Conservation (phyloP, 139 green algal species). For the Tetradesmus obliquus region DNA sequence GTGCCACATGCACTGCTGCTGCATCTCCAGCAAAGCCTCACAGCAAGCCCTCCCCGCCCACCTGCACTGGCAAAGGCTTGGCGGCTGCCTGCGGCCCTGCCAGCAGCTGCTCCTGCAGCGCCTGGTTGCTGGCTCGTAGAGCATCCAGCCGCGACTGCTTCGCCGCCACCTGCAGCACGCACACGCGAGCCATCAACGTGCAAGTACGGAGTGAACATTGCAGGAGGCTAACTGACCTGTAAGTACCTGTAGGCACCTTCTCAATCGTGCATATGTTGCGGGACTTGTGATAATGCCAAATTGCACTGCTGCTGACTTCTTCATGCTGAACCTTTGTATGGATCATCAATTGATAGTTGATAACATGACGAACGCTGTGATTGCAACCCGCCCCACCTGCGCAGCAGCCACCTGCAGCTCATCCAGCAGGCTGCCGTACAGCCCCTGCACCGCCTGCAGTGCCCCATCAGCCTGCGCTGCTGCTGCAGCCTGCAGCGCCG, state of each 20-base stretch:
- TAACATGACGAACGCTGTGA: not conserved
- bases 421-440: constrained; percentile 44
- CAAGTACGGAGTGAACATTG: not conserved
- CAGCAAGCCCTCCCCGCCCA: not conserved
- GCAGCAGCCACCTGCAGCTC: constrained; percentile 24
- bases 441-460: constrained; percentile 5
- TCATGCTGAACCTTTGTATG: not conserved
- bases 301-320: too few relatives aligned
- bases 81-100: not conserved
- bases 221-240: not conserved
- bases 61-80: not conserved
- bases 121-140: constrained; percentile 37
- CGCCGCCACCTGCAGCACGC: constrained; percentile 11
- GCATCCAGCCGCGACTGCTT: not conserved
- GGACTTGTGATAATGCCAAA: too few relatives aligned
- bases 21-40: not conserved
- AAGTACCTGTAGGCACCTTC: not conserved
- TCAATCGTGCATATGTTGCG: not conserved
- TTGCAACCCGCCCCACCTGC: constrained; percentile 1
- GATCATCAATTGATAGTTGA: not conserved
- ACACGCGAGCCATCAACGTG: not conserved
- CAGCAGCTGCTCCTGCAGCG: constrained; percentile 29
- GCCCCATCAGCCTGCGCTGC: not conserved
- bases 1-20: not conserved
- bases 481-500: not conserved